These are phyloP conservation scores for Karstenula rhodostoma DNA, from an alignment of 2,329 filamentous ascomycete species.

Conservation along the genomic window DNA sequence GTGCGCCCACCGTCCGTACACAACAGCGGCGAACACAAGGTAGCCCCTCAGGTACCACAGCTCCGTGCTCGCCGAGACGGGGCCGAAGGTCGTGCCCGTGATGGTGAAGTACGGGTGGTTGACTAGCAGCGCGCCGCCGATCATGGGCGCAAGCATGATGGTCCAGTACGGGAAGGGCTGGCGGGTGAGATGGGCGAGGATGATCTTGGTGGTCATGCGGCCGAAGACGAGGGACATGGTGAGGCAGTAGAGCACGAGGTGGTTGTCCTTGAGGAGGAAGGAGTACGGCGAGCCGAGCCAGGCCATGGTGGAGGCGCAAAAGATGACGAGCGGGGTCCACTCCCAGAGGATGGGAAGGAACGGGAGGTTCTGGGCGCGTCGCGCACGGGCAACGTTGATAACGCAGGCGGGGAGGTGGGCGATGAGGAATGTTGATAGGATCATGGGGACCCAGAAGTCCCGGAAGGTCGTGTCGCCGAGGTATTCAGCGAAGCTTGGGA, in stretches of 20 bases:
- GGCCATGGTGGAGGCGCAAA: slow-evolving; percentile 74
- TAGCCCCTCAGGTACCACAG: slow-evolving; percentile 84
- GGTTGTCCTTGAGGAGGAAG: slow-evolving; percentile 80
- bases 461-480: slow-evolving; percentile 80
- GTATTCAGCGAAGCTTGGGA: slow-evolving; percentile 53
- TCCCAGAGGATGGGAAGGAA: slow-evolving; percentile 86
- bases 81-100: slow-evolving; percentile 58
- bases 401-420: slow-evolving; percentile 88
- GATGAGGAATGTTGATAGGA: slow-evolving; percentile 56
- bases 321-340: slow-evolving; percentile 90
- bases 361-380: slow-evolving; percentile 74
- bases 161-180: slow-evolving; percentile 99
- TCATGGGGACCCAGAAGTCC: slow-evolving; percentile 81
- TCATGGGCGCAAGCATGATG: slow-evolving; percentile 83
- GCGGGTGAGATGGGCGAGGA: slow-evolving; percentile 89
- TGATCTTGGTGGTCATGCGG: slow-evolving; percentile 98
- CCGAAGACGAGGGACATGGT: slow-evolving; percentile 98
- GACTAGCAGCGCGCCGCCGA: slow-evolving; percentile 81
- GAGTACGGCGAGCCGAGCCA: slow-evolving; percentile 95
- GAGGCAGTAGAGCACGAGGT: slow-evolving; percentile 88
- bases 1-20: slow-evolving; percentile 92
- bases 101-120: slow-evolving; percentile 76
- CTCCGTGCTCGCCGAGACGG: slow-evolving; percentile 72
- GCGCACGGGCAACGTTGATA: slow-evolving; percentile 81
- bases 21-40: slow-evolving; percentile 81